phyloP scores from a whole-genome alignment of 2,329 filamentous ascomycete species.

The Colletotrichum chlorophyti region DNA sequence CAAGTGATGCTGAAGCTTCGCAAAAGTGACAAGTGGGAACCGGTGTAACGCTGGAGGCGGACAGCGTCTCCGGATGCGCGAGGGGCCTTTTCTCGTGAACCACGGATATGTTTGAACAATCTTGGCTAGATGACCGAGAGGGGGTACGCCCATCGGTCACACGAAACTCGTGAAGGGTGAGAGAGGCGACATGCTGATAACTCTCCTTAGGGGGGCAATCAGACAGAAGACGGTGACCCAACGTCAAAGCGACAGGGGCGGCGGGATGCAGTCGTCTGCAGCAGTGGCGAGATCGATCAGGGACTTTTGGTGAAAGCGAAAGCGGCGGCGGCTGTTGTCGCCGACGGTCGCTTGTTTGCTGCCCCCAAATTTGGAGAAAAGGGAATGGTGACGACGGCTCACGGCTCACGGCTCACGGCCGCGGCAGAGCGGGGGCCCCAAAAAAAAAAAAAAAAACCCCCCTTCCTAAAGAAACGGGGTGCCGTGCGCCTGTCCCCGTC shows the following conservation, averaged over 20 bases:
- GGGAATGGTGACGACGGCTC: constrained; percentile 17
- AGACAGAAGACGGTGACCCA: background rate
- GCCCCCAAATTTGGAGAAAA: constrained; percentile 26
- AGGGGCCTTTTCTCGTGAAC: constrained; percentile 26
- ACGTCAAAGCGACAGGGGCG: background rate
- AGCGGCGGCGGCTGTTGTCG: constrained; percentile 28
- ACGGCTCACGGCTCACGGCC: no score
- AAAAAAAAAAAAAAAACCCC: no score
- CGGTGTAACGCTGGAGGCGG: constrained; percentile 26
- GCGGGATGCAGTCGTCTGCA: constrained; percentile 12
- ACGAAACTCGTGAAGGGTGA: constrained; percentile 8
- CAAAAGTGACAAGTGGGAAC: constrained; percentile 16
- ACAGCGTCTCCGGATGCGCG: constrained; percentile 27
- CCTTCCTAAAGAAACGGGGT: constrained; percentile 4
- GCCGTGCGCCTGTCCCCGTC: constrained; percentile 27
- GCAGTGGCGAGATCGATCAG: constrained; percentile 1
- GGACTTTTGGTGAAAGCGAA: constrained; percentile 19
- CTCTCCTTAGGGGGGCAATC: no score
- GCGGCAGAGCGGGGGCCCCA: constrained; percentile 21
- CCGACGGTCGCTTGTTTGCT: constrained; percentile 31
- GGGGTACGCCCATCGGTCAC: constrained; percentile 3
- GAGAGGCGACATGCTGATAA: constrained; percentile 7
- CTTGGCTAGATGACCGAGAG: constrained; percentile 11
- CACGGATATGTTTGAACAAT: constrained; percentile 10
- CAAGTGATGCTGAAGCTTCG: constrained; percentile 16